phyloP scores from a whole-genome alignment of 2,329 filamentous ascomycete species.

The Trichophyton mentagrophytes region DNA sequence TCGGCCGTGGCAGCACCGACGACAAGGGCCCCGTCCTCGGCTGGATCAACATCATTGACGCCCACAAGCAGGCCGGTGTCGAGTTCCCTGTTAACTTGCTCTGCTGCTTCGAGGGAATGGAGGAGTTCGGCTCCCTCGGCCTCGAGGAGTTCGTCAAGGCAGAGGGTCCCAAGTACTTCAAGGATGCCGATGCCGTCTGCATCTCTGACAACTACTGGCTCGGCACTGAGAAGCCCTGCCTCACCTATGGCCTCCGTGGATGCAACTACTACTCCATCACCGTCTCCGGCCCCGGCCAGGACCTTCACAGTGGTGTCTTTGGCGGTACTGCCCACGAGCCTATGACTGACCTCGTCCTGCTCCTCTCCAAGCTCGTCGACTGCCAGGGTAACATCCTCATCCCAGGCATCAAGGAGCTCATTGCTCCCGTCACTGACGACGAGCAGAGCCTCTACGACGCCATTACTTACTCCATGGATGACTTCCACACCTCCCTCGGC shows the following conservation, averaged over 20 bases:
- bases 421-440: slow-evolving; percentile 73
- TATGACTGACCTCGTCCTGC: slow-evolving; percentile 84
- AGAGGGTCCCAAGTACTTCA: slow-evolving; percentile 89
- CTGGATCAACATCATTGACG: slow-evolving; percentile 96
- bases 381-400: slow-evolving; percentile 86
- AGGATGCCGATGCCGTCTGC: slow-evolving; percentile 88
- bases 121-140: slow-evolving; percentile 95
- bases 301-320: slow-evolving; percentile 94
- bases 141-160: slow-evolving; percentile 86
- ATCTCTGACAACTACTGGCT: slow-evolving; percentile 99
- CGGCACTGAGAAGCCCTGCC: slow-evolving; percentile 92
- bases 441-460: slow-evolving; percentile 77
- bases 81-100: slow-evolving; percentile 95
- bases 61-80: slow-evolving; percentile 85
- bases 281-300: slow-evolving; percentile 78
- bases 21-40: slow-evolving; percentile 96
- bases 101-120: slow-evolving; percentile 99
- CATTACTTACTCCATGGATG: slow-evolving; percentile 94
- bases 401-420: slow-evolving; percentile 84
- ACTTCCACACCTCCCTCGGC: slow-evolving; percentile 81
- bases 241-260: slow-evolving; percentile 92
- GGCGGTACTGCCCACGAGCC: slow-evolving; percentile 94
- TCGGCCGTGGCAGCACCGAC: slow-evolving; percentile 85
- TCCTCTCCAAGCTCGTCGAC: slow-evolving; percentile 77
- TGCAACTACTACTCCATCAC: slow-evolving; percentile 97